Evolutionary conservation across 1,139 yeast genomes (phyloP), one percentile per base, ranked within the genome.

Genomic region (Pichia sp.): DNA sequence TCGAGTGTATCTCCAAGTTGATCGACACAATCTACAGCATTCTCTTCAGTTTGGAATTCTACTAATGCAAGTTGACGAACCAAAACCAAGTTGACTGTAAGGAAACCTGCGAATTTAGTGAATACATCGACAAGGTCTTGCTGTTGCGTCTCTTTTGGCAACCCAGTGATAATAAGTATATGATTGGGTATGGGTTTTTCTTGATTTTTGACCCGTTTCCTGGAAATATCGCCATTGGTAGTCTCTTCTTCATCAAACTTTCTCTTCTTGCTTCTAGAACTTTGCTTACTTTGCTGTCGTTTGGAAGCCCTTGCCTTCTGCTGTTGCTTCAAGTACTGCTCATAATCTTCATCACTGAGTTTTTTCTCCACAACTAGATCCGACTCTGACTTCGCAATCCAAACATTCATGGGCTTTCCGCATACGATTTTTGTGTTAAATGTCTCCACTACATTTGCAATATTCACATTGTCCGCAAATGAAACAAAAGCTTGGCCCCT

Each of bases 401-500:
- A 67, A 2, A 77, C 71, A 23, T 71, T 73, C 55, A 89, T 70
- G 3, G 78, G 78, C 58, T 80, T 81, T 18, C 80, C 83, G 60
- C 78, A 80, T 12, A 89, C 59, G 28, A 66, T 66, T 18, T 67
- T 62, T 1, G 79, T 75, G 49, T 80, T 69, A 43, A 79, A 64
- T 7, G 71, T 66, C 2, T 70, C 70, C 4, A 66, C 66, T 13
- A 67, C 62, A 1, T 78, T 74, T 47, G 78, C 66, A 42, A 79
- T 64, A 8, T 72, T 66, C 3, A 70, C 70, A 1, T 64, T 61
- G 21, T 68, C 64, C 3, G 70, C 74, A 57, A 82, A 83, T 0
- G 91, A 84, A 6, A 93, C 75, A 67, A 90, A 93, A 1, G 96
- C 96, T 67, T 90, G 97, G 2, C 96, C 96, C 52, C 83, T 75